Evolutionary conservation across 1,139 yeast genomes (phyloP), one percentile per base, ranked within the genome.

Genomic region (Taphrina pruni): DNA sequence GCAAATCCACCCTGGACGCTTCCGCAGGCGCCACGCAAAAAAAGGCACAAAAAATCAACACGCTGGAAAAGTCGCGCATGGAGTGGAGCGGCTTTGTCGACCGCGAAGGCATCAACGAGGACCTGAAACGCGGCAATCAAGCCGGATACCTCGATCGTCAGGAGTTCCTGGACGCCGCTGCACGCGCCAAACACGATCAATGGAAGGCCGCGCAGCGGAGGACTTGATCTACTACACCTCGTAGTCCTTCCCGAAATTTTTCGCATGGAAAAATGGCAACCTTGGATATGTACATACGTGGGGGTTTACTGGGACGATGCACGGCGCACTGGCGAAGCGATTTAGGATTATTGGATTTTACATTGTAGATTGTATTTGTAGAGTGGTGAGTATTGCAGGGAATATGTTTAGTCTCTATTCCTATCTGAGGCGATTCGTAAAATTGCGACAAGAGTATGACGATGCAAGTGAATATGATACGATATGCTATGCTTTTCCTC

Each of bases 11-110:
- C 61, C 81, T 92, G 39, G 97, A 91, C 74, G 91, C 86, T 55
- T 17, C 17, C 17, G 84, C 87, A 36, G 14, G 17, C 43, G 41
- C 20, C 43, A 85, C 86, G 21, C 32, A 26, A 26, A 26, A 26
- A 26, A 82, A 86, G 70, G 81, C 82, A 70, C 86, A 87, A 60
- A 93, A 92, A 77, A 82, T 95, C 72, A 90, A 96, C 21, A 95
- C 99, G 0, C 81, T 94, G 72, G 98, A 95, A 77, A 94, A 94
- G 78, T 90, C 97, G 1, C 83, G 96, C 72, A 82, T 94, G 70
- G 99, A 94, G 78, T 94, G 99, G 97, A 96, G 97, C 0, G 87
- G 91, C 71, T 93, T 90, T 79, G 97, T 95, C 26, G 98, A 94
- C 78, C 83, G 88, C 74, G 87, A 88, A 72, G 92, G 93, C 71